Conservation (phyloP, 495 filamentous ascomycete genomes). For the Penicillium steckii region DNA sequence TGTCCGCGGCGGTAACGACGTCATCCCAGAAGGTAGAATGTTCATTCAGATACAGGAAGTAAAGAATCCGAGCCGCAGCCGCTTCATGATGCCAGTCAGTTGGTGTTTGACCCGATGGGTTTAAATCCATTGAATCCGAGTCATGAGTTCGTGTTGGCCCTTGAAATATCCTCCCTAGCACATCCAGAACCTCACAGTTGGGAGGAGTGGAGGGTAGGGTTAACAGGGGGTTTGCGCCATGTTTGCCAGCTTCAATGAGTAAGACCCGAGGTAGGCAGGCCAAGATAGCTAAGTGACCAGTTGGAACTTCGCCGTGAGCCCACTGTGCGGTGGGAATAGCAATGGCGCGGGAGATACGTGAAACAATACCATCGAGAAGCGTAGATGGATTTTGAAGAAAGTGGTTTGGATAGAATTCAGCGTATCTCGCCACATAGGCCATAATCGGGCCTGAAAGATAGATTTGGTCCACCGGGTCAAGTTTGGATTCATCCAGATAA, state of each 20-base stretch:
- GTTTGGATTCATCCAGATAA: slow-evolving; percentile 50
- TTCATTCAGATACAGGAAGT: slow-evolving; percentile 53
- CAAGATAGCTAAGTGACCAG: slow-evolving; percentile 55
- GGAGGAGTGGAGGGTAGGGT: slow-evolving; percentile 49
- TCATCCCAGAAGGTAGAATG: slow-evolving; percentile 51
- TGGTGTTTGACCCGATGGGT: slow-evolving; percentile 33
- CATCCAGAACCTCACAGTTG: slow-evolving; percentile 52
- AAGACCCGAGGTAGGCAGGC: slow-evolving; percentile 55
- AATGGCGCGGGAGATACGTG: slow-evolving; percentile 45
- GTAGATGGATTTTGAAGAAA: slow-evolving; percentile 42
- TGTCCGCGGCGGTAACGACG: slow-evolving; percentile 53
- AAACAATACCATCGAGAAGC: slow-evolving; percentile 44
- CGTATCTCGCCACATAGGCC: slow-evolving; percentile 58
- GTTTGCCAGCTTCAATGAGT: slow-evolving; percentile 49
- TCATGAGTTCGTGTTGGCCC: slow-evolving; percentile 39
- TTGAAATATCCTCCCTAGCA: slow-evolving; percentile 54
- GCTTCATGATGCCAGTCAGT: slow-evolving; percentile 45
- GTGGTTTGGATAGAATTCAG: slow-evolving; percentile 53
- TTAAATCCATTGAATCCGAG: slow-evolving; percentile 31
- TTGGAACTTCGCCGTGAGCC: slow-evolving; percentile 50
- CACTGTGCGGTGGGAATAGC: slow-evolving; percentile 45
- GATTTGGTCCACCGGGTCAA: slow-evolving; percentile 50
- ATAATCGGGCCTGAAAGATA: slow-evolving; percentile 55
- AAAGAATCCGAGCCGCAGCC: slow-evolving; percentile 56
- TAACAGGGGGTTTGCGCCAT: slow-evolving; percentile 45